Percentiles rank a stretch among this genome's conserved stretches.
These are phyloP conservation scores for Candida taoyuanica DNA, from an alignment of 805 yeast genomes.

Conservation along the genomic window DNA sequence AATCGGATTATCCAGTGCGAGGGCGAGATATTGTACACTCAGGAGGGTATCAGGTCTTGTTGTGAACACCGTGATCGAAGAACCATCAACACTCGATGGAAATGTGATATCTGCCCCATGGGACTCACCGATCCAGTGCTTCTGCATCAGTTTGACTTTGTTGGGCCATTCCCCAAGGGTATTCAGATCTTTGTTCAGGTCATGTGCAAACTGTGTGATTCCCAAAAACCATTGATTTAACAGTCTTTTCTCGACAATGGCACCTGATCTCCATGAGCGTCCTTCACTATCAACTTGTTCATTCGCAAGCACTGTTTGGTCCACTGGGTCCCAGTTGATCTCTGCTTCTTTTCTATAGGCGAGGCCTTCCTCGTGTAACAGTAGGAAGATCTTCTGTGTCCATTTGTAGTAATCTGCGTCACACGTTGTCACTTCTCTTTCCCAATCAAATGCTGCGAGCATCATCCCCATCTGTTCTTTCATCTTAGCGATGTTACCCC, in stretches of 20 bases:
- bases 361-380: constrained; percentile 67
- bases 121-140: constrained; percentile 90
- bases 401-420: constrained; percentile 84
- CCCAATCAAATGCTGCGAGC: constrained; percentile 93
- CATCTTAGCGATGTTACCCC: constrained; percentile 76
- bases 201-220: constrained; percentile 76
- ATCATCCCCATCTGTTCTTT: constrained; percentile 71
- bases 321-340: constrained; percentile 98
- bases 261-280: constrained; percentile 96
- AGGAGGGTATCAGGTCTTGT: constrained; percentile 87
- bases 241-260: constrained; percentile 75
- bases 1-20: constrained; percentile 68
- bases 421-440: constrained; percentile 81
- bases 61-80: constrained; percentile 57
- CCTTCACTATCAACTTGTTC: constrained; percentile 95
- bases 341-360: constrained; percentile 86
- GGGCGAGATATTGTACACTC: constrained; percentile 78
- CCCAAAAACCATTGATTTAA: constrained; percentile 93
- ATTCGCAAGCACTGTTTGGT: constrained; percentile 89
- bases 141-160: constrained; percentile 86
- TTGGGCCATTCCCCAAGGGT: constrained; percentile 75
- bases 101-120: constrained; percentile 71
- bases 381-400: constrained; percentile 82
- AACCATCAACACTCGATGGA: constrained; percentile 23
- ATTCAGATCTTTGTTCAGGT: constrained; percentile 59